Conservation (phyloP, 148 eudicot species). For the Diospyros kaki region DNA sequence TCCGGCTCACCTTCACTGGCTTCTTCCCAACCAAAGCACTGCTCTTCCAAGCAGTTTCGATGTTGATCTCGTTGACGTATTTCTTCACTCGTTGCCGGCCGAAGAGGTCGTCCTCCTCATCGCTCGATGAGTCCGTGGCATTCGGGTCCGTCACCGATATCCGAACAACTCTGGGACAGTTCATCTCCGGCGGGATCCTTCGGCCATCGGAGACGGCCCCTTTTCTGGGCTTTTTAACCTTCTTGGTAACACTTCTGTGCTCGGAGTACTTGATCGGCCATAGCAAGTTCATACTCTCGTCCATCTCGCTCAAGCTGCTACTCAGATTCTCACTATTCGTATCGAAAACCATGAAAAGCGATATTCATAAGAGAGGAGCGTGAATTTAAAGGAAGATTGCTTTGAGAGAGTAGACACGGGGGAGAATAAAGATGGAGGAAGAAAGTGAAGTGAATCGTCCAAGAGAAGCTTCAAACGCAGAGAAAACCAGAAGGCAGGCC, state of each 20-base stretch:
- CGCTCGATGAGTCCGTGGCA: constrained; percentile 77
- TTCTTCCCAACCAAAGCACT: not conserved
- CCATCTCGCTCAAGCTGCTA: constrained; percentile 21
- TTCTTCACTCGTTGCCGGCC: constrained; percentile 55
- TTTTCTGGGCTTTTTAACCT: constrained; percentile 17
- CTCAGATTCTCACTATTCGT: constrained; percentile 5
- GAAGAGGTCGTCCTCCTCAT: constrained; percentile 52
- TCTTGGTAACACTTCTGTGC: constrained; percentile 33
- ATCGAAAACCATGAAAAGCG: not conserved
- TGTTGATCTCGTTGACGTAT: constrained; percentile 50
- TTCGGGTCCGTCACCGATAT: constrained; percentile 59
- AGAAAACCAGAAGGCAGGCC: no score
- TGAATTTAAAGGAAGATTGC: no score
- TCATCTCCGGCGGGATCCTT: not conserved
- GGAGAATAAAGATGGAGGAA: no score
- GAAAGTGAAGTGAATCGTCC: no score
- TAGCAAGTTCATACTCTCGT: constrained; percentile 19
- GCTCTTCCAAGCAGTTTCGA: constrained; percentile 16
- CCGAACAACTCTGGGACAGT: constrained; percentile 32
- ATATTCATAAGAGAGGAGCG: not conserved
- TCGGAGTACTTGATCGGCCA: constrained; percentile 63
- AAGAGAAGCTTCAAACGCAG: not conserved
- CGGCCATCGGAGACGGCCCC: not conserved
- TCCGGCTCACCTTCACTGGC: not conserved
- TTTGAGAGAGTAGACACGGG: no score